Evolutionary conservation across 2,329 filamentous ascomycete genomes (phyloP), one percentile per base, ranked within the genome.

Genomic region (Juglanconis oblonga): DNA sequence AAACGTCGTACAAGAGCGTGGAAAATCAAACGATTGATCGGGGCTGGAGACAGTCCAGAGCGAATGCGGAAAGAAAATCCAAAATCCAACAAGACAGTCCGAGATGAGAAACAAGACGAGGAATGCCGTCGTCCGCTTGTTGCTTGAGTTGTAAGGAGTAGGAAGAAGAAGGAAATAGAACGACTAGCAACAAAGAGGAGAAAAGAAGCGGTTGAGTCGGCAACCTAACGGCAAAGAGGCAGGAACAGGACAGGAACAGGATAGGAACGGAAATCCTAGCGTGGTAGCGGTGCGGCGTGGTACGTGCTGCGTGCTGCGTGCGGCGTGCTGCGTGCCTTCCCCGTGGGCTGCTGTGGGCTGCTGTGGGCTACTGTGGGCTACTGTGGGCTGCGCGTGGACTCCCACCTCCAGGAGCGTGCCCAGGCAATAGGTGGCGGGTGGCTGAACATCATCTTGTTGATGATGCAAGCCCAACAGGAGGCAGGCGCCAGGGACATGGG

Each of bases 171-270:
- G n/a, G n/a, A 44, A 38, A 52, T 24, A 50, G 36, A 54, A 61
- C 58, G 33, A 58, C 53, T 33, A 48, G 63, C 29, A 42, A 55
- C 47, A 38, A 62, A 61, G 55, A 56, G 40, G 58, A 52, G 24
- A 57, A 62, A 62, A 54, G 60, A 56, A 54, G 55, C 58, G 63
- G 64, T 65, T 68, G 64, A 48, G 17, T 48, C 45, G 45, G 45
- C 45, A 48, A 48, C 45, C 35, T 9, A 38, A 17, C 45, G 45
- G 45, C 45, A n/a, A 31, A 48, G 45, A 17, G 17, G 17, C 8
- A 24, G 45, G 45, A 6, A 14, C 38, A 40, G 38, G 38, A 14
- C 38, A 14, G 38, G n/a, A n/a, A n/a, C n/a, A n/a, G n/a, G n/a
- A n/a, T n/a, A n/a, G n/a, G n/a, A n/a, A n/a, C n/a, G n/a, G n/a